Conservation (phyloP, 768 basidiomycete species). For the Russula foetens region DNA sequence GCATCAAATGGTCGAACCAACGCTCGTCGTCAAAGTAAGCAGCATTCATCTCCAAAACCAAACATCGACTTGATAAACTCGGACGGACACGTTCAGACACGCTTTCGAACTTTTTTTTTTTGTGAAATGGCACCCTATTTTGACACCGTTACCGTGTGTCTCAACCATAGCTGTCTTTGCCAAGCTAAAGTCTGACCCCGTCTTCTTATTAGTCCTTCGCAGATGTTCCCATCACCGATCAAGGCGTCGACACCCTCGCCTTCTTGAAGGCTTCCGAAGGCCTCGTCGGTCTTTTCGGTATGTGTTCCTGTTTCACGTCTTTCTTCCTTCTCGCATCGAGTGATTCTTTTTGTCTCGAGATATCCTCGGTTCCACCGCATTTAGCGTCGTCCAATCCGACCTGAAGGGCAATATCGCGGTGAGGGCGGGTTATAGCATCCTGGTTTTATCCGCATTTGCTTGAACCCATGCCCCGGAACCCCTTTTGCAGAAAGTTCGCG, state of each 20-base stretch:
- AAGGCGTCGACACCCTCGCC: constrained; percentile 77
- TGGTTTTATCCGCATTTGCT: background rate
- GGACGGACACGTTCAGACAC: constrained; percentile 12
- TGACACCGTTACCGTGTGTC: constrained; percentile 53
- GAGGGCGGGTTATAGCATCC: constrained; percentile 23
- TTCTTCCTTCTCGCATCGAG: background rate
- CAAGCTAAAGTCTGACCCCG: background rate
- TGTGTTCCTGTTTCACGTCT: constrained; percentile 21
- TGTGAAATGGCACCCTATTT: constrained; percentile 68
- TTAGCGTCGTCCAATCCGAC: constrained; percentile 76
- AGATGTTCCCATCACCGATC: constrained; percentile 78
- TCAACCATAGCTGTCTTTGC: background rate
- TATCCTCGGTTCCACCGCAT: constrained; percentile 79
- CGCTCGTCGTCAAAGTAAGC: background rate
- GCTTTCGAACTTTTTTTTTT: background rate
- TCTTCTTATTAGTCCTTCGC: constrained; percentile 66
- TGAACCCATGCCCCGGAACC: background rate
- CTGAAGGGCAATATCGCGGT: constrained; percentile 89
- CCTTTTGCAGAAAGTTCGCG: constrained; percentile 72
- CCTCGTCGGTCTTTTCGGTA: constrained; percentile 86
- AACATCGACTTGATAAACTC: background rate
- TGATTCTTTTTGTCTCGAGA: constrained; percentile 36
- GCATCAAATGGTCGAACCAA: background rate
- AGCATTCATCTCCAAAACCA: background rate
- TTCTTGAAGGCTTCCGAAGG: constrained; percentile 89